phyloP scores from a whole-genome alignment of 768 basidiomycete genomes.

The Suillus paluster region DNA sequence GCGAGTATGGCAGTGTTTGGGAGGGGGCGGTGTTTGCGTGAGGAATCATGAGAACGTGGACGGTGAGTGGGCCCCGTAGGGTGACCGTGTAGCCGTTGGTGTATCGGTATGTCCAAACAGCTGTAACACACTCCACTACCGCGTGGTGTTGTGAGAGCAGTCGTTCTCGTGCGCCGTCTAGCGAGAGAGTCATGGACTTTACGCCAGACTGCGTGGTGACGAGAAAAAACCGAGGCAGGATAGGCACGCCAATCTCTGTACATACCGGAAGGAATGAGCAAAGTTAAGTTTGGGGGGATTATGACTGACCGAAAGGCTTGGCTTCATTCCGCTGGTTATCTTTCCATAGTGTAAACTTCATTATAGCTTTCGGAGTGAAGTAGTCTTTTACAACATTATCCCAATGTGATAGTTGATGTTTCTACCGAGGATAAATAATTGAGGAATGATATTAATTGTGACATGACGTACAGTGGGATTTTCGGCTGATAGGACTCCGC shows the following conservation, averaged over 20 bases:
- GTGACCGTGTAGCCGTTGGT: slow-evolving; percentile 79
- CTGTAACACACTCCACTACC: slow-evolving; percentile 71
- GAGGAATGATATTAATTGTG: slow-evolving; percentile 7
- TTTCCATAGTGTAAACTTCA: slow-evolving; percentile 89
- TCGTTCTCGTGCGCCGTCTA: slow-evolving; percentile 80
- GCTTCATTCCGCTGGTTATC: slow-evolving; percentile 80
- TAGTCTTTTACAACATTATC: slow-evolving; percentile 64
- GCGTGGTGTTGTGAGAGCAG: slow-evolving; percentile 48
- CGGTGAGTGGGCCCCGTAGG: slow-evolving; percentile 74
- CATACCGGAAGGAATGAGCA: slow-evolving; percentile 16
- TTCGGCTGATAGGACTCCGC: slow-evolving; percentile 63
- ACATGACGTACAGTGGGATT: slow-evolving; percentile 46
- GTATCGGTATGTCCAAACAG: slow-evolving; percentile 84
- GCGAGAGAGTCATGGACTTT: slow-evolving; percentile 77
- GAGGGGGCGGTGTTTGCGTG: slow-evolving; percentile 18
- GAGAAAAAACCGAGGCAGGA: slow-evolving; percentile 83
- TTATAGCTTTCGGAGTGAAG: slow-evolving; percentile 69
- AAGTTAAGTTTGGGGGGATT: slow-evolving; percentile 15
- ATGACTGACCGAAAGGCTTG: slow-evolving; percentile 71
- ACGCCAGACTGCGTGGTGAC: slow-evolving; percentile 87
- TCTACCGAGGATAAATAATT: slow-evolving; percentile 40
- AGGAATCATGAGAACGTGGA: slow-evolving; percentile 53
- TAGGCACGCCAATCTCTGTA: slow-evolving; percentile 78
- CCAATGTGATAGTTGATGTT: slow-evolving; percentile 73
- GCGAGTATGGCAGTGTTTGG: slow-evolving; percentile 32